phyloP scores from a whole-genome alignment of 306 rosid genomes.

The Pyrus betulifolia region DNA sequence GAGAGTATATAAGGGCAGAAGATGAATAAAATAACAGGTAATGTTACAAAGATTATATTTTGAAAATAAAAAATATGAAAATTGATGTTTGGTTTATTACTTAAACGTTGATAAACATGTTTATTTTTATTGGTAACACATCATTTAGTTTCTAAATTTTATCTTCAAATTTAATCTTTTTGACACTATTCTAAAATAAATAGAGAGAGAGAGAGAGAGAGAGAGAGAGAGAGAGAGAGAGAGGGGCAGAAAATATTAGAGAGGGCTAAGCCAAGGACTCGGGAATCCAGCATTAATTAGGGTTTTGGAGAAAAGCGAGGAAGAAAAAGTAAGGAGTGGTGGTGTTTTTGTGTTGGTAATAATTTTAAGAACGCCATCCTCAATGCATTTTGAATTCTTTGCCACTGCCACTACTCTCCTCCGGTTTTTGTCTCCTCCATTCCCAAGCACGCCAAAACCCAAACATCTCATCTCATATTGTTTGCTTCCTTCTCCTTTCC shows the following conservation, averaged over 20 bases:
- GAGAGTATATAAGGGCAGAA: slow-evolving; percentile 24
- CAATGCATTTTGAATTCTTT: slow-evolving; percentile 39
- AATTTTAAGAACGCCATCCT: background rate
- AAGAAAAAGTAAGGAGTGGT: background rate
- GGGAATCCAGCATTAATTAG: background rate
- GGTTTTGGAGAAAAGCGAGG: background rate
- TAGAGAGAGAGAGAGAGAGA: background rate
- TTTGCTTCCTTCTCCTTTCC: background rate
- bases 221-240: background rate
- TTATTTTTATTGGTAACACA: accelerated
- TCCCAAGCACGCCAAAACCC: slow-evolving; percentile 42
- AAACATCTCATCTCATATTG: background rate
- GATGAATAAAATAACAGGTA: background rate
- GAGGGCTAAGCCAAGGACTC: background rate
- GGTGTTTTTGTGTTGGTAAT: background rate
- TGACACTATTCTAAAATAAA: no score
- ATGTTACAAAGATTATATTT: no score
- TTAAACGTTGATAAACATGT: no score
- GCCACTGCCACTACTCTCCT: slow-evolving; percentile 28
- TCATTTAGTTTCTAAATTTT: no score
- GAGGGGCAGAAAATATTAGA: background rate
- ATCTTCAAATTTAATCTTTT: no score
- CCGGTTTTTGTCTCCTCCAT: slow-evolving; percentile 59
- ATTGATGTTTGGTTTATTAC: no score
- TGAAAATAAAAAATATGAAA: accelerated